Conservation (phyloP, 148 eudicot species). For the Chenopodium suecicum region DNA sequence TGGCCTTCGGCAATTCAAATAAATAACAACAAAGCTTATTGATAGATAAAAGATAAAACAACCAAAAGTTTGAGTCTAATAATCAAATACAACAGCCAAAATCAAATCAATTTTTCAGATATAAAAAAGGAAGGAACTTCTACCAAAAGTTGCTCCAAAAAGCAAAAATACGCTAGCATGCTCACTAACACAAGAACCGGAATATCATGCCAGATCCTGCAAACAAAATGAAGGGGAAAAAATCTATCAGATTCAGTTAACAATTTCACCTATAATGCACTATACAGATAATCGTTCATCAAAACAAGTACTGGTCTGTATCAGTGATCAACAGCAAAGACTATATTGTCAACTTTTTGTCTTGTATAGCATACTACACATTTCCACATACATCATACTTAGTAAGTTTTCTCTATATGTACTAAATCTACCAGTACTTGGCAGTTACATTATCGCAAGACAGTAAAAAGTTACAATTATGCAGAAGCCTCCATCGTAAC, state of each 20-base stretch:
- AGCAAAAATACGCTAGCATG: slow-evolving; percentile 43
- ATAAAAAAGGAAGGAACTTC: not conserved
- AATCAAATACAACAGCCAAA: not conserved
- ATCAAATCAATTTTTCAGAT: not conserved
- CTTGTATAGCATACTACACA: not conserved
- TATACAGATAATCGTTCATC: not conserved
- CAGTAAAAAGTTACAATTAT: not conserved
- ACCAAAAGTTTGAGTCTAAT: not conserved
- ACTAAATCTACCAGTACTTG: not conserved
- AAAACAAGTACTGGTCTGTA: not conserved
- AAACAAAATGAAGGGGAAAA: slow-evolving; percentile 1
- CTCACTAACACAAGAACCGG: slow-evolving; percentile 37
- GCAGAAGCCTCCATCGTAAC: not conserved
- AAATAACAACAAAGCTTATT: not conserved
- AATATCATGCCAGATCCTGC: slow-evolving; percentile 41
- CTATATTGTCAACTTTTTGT: not conserved
- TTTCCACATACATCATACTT: not conserved
- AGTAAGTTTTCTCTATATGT: not conserved
- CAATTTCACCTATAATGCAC: not conserved
- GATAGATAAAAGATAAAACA: not conserved
- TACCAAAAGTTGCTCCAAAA: slow-evolving; percentile 39
- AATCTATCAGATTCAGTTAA: slow-evolving; percentile 1
- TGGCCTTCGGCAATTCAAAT: not conserved
- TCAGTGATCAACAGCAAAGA: not conserved
- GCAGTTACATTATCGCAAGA: not conserved